phyloP scores from a whole-genome alignment of 345 rosid species.

The Combretum micranthum region DNA sequence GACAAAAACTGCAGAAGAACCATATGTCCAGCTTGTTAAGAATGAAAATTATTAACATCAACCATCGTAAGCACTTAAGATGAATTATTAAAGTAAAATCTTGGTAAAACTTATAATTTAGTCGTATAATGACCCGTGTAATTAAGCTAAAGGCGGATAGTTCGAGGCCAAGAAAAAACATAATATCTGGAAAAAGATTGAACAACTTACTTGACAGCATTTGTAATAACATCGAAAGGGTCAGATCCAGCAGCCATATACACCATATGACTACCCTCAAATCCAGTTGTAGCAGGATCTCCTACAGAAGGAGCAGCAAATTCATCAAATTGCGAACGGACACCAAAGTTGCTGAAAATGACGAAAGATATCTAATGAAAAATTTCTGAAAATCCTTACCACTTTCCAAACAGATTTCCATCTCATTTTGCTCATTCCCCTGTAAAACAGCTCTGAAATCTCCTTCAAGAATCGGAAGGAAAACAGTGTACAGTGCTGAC shows the following conservation, averaged over 20 bases:
- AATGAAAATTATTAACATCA: no score
- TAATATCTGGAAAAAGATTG: neutral
- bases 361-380: neutral
- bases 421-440: conserved; percentile 46
- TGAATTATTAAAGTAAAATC: no score
- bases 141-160: no score
- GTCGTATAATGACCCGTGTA: no score
- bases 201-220: conserved; percentile 43
- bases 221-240: conserved; percentile 53
- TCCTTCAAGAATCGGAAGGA: conserved; percentile 59
- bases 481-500: conserved; percentile 31
- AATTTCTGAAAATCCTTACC: conserved; percentile 20
- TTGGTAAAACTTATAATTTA: no score
- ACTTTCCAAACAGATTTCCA: conserved; percentile 66
- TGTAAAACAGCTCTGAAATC: conserved; percentile 67
- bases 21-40: no score
- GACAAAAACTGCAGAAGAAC: no score
- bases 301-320: conserved; percentile 26
- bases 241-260: conserved; percentile 58
- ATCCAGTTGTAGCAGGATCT: conserved; percentile 49
- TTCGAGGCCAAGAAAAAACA: neutral
- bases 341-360: neutral
- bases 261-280: conserved; percentile 49
- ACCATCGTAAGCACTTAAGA: no score
- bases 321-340: neutral